Conservation (phyloP, 73 alveolate genomes). For the Effrenium voratum region DNA sequence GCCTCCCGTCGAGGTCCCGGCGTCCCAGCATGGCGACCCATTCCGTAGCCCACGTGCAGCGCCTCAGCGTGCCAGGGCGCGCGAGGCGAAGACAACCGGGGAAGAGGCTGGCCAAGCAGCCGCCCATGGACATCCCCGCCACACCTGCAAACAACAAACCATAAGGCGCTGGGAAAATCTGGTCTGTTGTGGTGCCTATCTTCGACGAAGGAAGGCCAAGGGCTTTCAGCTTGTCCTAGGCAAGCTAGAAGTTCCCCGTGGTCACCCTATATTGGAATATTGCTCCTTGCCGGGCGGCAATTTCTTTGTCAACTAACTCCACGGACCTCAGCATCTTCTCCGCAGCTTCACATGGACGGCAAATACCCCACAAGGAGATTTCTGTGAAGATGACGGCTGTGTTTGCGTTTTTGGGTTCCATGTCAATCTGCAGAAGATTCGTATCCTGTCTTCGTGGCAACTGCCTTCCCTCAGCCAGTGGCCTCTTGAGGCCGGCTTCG, state of each 20-base stretch:
- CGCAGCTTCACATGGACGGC: not conserved
- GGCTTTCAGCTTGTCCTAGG: slow-evolving; percentile 36
- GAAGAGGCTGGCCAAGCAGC: slow-evolving; percentile 30
- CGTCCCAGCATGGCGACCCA: slow-evolving; percentile 82
- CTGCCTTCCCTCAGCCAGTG: not conserved
- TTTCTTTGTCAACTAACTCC: slow-evolving; percentile 72
- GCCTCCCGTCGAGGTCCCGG: not conserved
- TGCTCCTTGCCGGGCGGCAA: not conserved
- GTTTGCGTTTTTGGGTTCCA: no score
- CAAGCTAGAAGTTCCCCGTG: not conserved
- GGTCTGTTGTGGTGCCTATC: not conserved
- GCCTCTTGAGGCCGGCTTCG: slow-evolving; percentile 45
- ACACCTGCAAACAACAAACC: not conserved
- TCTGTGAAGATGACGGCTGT: no score
- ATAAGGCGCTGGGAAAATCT: no score
- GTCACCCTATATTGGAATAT: not conserved
- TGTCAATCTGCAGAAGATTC: no score
- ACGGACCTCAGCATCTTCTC: slow-evolving; percentile 1
- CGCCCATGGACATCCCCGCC: slow-evolving; percentile 86
- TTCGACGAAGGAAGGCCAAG: slow-evolving; percentile 45
- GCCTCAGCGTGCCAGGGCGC: not conserved
- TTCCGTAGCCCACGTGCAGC: slow-evolving; percentile 71
- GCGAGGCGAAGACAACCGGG: not conserved
- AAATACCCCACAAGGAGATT: no score
- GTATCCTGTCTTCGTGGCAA: no score